A percentile compares a stretch with the other conserved stretches of the same genome.
phyloP scores from a whole-genome alignment of 352 stramenopile genomes.

The Thraustochytrium sp. region DNA sequence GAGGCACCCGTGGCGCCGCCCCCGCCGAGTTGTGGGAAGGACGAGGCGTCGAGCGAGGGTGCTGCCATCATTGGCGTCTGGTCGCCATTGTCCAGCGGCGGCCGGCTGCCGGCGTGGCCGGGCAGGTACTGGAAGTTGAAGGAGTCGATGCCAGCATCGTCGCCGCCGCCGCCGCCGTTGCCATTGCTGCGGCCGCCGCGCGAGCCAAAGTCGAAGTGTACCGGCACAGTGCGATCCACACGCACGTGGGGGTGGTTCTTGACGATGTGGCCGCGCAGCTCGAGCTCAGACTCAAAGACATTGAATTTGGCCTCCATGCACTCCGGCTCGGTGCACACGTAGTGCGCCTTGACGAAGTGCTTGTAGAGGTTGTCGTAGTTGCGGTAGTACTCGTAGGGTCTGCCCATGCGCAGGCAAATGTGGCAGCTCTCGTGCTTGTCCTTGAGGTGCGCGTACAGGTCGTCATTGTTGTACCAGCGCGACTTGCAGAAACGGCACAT shows the following conservation, averaged over 20 bases:
- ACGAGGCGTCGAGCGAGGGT: neutral
- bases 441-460: slow-evolving; percentile 51
- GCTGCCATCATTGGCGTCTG: neutral
- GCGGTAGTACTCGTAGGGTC: slow-evolving; percentile 39
- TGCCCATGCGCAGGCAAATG: slow-evolving; percentile 43
- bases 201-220: neutral
- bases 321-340: slow-evolving; percentile 32
- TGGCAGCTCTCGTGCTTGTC: slow-evolving; percentile 50
- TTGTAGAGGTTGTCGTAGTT: slow-evolving; percentile 36
- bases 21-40: neutral
- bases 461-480: slow-evolving; percentile 50
- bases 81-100: neutral
- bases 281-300: slow-evolving; percentile 37
- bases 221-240: slow-evolving; percentile 12
- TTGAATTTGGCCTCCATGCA: slow-evolving; percentile 39
- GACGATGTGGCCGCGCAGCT: slow-evolving; percentile 28
- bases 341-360: slow-evolving; percentile 43
- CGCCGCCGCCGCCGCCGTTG: neutral
- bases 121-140: slow-evolving; percentile 33
- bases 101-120: neutral
- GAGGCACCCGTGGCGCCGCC: neutral
- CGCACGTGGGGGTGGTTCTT: slow-evolving; percentile 34
- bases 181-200: neutral
- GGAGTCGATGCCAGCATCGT: neutral
- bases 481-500: slow-evolving; percentile 50